Percentiles rank a stretch among this genome's conserved stretches.
These are phyloP conservation scores for Hypoxylon trugodes DNA, from an alignment of 495 filamentous ascomycete genomes.

Conservation along the genomic window DNA sequence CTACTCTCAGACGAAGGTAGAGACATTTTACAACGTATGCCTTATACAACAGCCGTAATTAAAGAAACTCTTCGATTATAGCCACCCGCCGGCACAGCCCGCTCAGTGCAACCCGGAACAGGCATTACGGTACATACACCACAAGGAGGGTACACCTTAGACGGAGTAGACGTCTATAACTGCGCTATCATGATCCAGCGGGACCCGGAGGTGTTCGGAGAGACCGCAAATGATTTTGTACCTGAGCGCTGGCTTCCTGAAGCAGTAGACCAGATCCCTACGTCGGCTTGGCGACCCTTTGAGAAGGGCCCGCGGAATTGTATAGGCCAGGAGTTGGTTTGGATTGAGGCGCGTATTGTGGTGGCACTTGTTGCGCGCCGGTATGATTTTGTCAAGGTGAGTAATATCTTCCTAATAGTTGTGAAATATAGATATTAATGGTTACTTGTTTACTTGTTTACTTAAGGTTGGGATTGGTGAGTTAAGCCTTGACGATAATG, in stretches of 20 bases:
- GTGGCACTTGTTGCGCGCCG: slow-evolving; percentile 49
- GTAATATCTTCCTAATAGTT: not conserved
- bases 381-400: slow-evolving; percentile 54
- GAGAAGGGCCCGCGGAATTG: slow-evolving; percentile 64
- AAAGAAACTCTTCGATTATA: slow-evolving; percentile 56
- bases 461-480: slow-evolving; percentile 55
- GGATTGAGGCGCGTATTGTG: slow-evolving; percentile 48
- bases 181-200: slow-evolving; percentile 62
- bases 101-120: slow-evolving; percentile 44
- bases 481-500: slow-evolving; percentile 16
- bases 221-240: slow-evolving; percentile 63
- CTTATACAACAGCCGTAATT: slow-evolving; percentile 52
- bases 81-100: slow-evolving; percentile 52
- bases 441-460: not conserved
- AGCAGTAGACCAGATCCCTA: slow-evolving; percentile 32
- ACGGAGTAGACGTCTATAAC: slow-evolving; percentile 62
- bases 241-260: slow-evolving; percentile 65
- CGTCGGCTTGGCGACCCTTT: slow-evolving; percentile 60
- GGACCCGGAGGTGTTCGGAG: slow-evolving; percentile 65
- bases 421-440: not conserved
- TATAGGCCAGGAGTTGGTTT: slow-evolving; percentile 66
- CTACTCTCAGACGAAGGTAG: slow-evolving; percentile 36
- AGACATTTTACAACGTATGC: slow-evolving; percentile 47
- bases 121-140: slow-evolving; percentile 40
- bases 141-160: slow-evolving; percentile 54